Base-by-base conservation (phyloP, 768 basidiomycete genomes). In the Hygrocybe punicea region DNA sequence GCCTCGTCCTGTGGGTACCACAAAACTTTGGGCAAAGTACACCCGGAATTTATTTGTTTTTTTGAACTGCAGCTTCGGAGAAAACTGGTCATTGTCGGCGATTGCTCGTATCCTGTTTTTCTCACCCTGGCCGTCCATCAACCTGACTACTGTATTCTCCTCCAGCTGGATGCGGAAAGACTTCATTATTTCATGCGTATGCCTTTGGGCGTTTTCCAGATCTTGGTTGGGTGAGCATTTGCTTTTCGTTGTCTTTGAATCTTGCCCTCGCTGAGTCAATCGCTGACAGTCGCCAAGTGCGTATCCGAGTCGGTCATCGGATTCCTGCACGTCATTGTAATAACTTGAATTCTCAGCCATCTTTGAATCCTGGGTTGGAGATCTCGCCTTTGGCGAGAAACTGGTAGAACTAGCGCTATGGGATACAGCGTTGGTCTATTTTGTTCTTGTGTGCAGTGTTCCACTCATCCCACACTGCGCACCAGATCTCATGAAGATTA, bases 21-120 rank as follows among this genome's bases (percentile, higher is more conserved):
- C n/a, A n/a, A n/a, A n/a, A n/a, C 36, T 37, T n/a, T 37, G 36
- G 9, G 9, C n/a, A 9, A 91, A 0, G 96, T 37, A 9, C 36
- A 9, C n/a, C 9, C 36, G 36, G 9, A 9, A 37, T n/a, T 37
- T 9, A 37, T 37, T 37, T 37, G 36, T n/a, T 9, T 37, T n/a
- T 9, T 9, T 9, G 9, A 37, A 9, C 9, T 37, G 36, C 36
- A 42, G 45, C 4, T 47, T 21, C 21, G 16, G 6, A 17, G 45
- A 21, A 47, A 21, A 23, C 21, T 47, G 45, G 45, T 47, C 6
- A 21, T 47, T 23, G 3, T 47, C 17, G 45, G 45, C 23, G 45
- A 47, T 17, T 13, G 29, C 29, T 4, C 29, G 45, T 47, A 23
- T 19, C 17, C 40, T 47, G 21, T 13, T 5, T 47, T 23, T 47